Evolutionary conservation across 2,329 filamentous ascomycete species (phyloP), one percentile per base, ranked within the genome.

Genomic region (Cladophialophora bantiana): DNA sequence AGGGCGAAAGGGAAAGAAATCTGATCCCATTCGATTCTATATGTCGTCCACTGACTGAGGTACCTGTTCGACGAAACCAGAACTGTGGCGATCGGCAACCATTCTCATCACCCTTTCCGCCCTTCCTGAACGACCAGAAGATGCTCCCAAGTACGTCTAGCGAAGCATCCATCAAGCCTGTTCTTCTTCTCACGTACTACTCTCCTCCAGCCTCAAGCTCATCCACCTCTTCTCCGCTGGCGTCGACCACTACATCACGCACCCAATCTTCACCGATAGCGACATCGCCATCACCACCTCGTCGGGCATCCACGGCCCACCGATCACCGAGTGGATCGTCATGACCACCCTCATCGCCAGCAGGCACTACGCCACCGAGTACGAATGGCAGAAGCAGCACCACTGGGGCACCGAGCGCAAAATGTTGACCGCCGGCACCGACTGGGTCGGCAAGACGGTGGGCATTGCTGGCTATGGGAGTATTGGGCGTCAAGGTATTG

Each of bases 271-370:
- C 68, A 84, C 77, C 6, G 76, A 83, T 55, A 83, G 81, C 13
- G 73, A 83, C 32, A 83, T 88, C 59, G 79, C 83, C 0, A 78
- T 89, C 64, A 84, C 84, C 3, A 87, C 83, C 3, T 82, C 81
- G 38, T 84, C 82, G 4, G 80, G 86, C 31, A 83, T 88, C 55
- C 86, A 88, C 72, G 86, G 86, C 1, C 88, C 88, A 0, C 86
- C 88, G 64, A 90, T 90, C 58, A 82, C 87, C 0, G 88, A 90
- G 78, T 90, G 88, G 88, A 84, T 88, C 12, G 76, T 89, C 34
- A 81, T 89, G 82, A 89, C 88, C 71, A 83, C 84, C 62, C 78
- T 90, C 2, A 80, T 84, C n/a, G 79, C 84, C 31, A 83, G 81
- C n/a, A 85, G 87, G 67, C 78, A 82, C 32, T 87, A 86, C 74